Evolutionary conservation across 495 filamentous ascomycete species (phyloP).

Genomic region (Penicillium bovifimosum): DNA sequence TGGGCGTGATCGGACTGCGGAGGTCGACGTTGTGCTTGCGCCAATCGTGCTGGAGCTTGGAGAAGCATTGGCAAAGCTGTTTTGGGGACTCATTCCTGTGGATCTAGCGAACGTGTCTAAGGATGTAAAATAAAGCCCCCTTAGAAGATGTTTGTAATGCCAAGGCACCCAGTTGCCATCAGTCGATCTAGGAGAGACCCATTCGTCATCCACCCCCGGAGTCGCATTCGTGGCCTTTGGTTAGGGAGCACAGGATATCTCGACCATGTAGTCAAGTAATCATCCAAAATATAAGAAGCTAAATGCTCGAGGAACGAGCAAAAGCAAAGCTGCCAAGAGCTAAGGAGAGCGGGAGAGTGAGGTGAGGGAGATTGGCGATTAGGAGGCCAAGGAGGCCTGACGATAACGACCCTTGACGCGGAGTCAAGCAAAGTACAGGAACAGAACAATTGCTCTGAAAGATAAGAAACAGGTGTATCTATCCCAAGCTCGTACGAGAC

Average conservation of each 20-base stretch:
- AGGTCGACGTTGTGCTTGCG: conserved; percentile 32
- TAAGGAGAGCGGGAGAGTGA: conserved; percentile 3
- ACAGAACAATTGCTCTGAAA: not conserved
- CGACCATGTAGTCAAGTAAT: conserved; percentile 5
- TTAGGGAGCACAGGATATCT: not conserved
- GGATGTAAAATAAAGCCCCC: conserved; percentile 22
- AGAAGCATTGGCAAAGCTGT: conserved; percentile 36
- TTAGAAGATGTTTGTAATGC: conserved; percentile 25
- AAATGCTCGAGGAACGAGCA: not conserved
- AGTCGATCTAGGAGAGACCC: conserved; percentile 38
- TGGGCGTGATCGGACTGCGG: conserved; percentile 40
- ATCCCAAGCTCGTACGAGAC: conserved; percentile 3
- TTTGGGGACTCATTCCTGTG: conserved; percentile 44
- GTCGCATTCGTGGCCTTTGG: conserved; percentile 36
- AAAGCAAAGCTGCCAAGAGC: not conserved
- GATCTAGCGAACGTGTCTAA: conserved; percentile 13
- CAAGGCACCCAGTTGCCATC: conserved; percentile 41
- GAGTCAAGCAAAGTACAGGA: not conserved
- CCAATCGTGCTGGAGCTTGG: conserved; percentile 31
- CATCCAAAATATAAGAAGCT: not conserved
- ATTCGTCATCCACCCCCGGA: conserved; percentile 38
- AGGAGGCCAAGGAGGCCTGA: conserved; percentile 17
- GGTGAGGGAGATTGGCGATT: conserved; percentile 13
- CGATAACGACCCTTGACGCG: conserved; percentile 20
- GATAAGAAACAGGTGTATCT: not conserved